These are phyloP conservation scores for Schizophyllum commune DNA, from an alignment of 1,284 basidiomycete genomes.

Conservation along the genomic window DNA sequence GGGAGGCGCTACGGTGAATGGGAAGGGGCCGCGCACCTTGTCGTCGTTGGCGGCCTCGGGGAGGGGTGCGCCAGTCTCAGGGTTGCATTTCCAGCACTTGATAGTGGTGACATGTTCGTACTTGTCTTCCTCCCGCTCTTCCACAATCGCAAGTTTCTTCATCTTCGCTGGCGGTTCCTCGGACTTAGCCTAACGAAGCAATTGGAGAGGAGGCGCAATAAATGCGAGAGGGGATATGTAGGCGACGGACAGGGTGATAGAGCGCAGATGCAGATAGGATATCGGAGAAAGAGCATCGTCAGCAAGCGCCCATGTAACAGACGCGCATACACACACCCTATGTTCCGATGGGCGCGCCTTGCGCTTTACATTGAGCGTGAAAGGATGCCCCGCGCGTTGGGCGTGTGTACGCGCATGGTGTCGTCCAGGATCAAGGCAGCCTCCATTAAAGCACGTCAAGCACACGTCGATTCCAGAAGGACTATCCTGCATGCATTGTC, in stretches of 20 bases:
- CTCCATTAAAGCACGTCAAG: constrained; percentile 90
- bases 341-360: constrained; percentile 15
- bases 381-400: constrained; percentile 64
- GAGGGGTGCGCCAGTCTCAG: constrained; percentile 43
- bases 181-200: constrained; percentile 38
- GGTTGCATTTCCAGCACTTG: constrained; percentile 74
- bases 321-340: background rate
- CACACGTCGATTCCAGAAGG: constrained; percentile 85
- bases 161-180: constrained; percentile 80
- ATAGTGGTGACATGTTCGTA: constrained; percentile 67
- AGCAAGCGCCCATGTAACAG: background rate
- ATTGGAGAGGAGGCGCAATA: background rate
- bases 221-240: background rate
- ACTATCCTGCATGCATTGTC: constrained; percentile 43
- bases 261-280: constrained; percentile 49
- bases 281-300: too few species aligned
- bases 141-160: constrained; percentile 84
- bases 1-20: too few species aligned
- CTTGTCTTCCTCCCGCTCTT: constrained; percentile 83
- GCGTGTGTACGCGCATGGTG: constrained; percentile 72
- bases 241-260: constrained; percentile 28
- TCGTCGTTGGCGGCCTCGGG: constrained; percentile 23
- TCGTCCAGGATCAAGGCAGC: constrained; percentile 57
- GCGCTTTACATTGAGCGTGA: constrained; percentile 81
- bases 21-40: constrained; percentile 20